phyloP scores from a whole-genome alignment of 2,329 filamentous ascomycete species.

The Fusarium brachygibbosum region DNA sequence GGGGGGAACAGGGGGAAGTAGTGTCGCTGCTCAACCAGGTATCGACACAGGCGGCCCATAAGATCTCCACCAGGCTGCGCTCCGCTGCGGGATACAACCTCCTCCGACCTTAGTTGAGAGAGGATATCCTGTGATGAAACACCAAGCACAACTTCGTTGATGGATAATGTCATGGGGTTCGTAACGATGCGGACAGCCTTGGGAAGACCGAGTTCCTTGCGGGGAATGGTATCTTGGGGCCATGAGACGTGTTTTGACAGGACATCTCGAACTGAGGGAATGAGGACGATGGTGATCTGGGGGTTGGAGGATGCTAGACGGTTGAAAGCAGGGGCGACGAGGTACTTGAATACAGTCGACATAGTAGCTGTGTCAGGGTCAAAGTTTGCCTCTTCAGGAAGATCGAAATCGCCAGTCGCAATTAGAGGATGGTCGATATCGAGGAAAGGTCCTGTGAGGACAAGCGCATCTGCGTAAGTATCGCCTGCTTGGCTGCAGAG shows the following conservation, averaged over 20 bases:
- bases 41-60: slow-evolving; percentile 78
- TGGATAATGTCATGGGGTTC: slow-evolving; percentile 88
- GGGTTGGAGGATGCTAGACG: slow-evolving; percentile 79
- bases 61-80: slow-evolving; percentile 61
- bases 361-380: slow-evolving; percentile 86
- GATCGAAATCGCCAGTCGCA: slow-evolving; percentile 82
- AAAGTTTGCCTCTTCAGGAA: slow-evolving; percentile 74
- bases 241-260: slow-evolving; percentile 88
- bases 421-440: slow-evolving; percentile 92
- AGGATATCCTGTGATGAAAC: slow-evolving; percentile 88
- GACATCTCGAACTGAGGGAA: slow-evolving; percentile 86
- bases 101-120: slow-evolving; percentile 83
- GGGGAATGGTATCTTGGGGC: slow-evolving; percentile 74
- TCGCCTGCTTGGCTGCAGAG: slow-evolving; percentile 84
- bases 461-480: slow-evolving; percentile 80
- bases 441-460: slow-evolving; percentile 89
- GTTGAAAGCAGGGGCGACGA: slow-evolving; percentile 80
- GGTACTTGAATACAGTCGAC: slow-evolving; percentile 83
- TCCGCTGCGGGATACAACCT: slow-evolving; percentile 60
- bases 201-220: slow-evolving; percentile 81
- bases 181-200: slow-evolving; percentile 83
- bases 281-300: slow-evolving; percentile 81
- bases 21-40: slow-evolving; percentile 89
- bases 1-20: slow-evolving; percentile 93
- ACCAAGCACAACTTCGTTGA: slow-evolving; percentile 89